These are phyloP conservation scores for Ceratocystis smalleyi DNA, from an alignment of 2,329 filamentous ascomycete genomes.

Conservation along the genomic window DNA sequence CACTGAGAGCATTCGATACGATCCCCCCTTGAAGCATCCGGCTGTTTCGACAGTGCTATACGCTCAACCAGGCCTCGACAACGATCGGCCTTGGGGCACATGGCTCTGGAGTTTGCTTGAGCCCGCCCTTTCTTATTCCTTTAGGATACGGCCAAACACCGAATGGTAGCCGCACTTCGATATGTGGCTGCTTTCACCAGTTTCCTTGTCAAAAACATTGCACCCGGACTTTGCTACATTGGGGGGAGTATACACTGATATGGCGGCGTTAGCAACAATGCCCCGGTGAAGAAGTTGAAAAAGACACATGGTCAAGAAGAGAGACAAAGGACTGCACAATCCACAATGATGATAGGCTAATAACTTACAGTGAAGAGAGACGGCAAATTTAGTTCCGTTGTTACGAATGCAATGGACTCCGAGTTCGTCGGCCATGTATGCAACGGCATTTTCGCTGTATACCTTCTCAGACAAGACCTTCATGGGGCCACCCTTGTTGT, in stretches of 20 bases:
- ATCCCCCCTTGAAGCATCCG: background rate
- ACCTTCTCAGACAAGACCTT: constrained; percentile 49
- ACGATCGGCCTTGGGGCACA: background rate
- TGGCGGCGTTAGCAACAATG: constrained; percentile 15
- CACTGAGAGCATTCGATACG: too few species aligned
- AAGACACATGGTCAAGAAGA: background rate
- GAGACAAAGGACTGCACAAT: too few species aligned
- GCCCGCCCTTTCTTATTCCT: constrained; percentile 22
- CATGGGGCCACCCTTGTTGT: constrained; percentile 39
- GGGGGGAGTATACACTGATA: constrained; percentile 63
- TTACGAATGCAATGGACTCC: constrained; percentile 76
- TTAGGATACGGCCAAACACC: constrained; percentile 36
- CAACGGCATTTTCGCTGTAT: constrained; percentile 57
- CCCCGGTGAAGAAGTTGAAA: background rate
- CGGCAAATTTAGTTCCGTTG: constrained; percentile 56
- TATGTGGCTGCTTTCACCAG: constrained; percentile 57
- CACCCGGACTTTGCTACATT: constrained; percentile 75
- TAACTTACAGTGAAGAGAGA: constrained; percentile 59
- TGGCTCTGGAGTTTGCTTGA: background rate
- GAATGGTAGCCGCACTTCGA: constrained; percentile 60
- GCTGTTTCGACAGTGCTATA: background rate
- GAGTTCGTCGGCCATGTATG: constrained; percentile 84
- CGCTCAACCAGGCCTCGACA: background rate
- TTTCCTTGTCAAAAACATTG: constrained; percentile 62
- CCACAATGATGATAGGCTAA: background rate